phyloP scores from a whole-genome alignment of 805 yeast species.

The Candida xiaguanensis region DNA sequence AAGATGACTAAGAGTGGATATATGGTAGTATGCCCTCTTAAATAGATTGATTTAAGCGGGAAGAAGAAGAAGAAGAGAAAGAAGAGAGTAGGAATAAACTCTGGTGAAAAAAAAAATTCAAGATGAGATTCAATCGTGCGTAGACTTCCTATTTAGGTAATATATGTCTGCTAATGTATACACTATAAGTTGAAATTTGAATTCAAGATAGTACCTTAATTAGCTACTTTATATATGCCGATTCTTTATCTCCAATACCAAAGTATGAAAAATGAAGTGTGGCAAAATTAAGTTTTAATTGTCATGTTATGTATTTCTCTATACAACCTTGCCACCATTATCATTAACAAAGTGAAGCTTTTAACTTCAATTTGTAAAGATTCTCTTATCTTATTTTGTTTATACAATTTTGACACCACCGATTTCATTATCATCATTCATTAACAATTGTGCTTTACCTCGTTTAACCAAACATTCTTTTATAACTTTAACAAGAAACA shows the following conservation, averaged over 20 bases:
- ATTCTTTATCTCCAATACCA: constrained; percentile 1
- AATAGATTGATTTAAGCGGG: constrained; percentile 42
- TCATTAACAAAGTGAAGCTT: too few species aligned
- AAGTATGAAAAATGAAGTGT: neutral
- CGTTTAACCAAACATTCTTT: constrained; percentile 54
- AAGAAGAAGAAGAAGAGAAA: constrained; percentile 35
- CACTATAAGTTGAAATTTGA: constrained; percentile 12
- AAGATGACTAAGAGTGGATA: too few species aligned
- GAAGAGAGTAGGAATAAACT: constrained; percentile 7
- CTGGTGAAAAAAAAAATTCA: constrained; percentile 3
- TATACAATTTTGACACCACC: constrained; percentile 76
- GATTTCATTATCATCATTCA: constrained; percentile 51
- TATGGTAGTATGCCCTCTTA: constrained; percentile 34
- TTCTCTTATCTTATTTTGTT: too few species aligned
- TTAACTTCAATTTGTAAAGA: too few species aligned
- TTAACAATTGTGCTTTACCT: constrained; percentile 70
- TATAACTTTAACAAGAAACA: constrained; percentile 51
- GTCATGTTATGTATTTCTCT: too few species aligned
- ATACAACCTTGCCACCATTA: too few species aligned
- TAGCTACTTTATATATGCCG: constrained; percentile 4
- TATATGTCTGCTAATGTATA: constrained; percentile 21
- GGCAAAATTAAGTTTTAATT: too few species aligned
- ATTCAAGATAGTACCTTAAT: constrained; percentile 9
- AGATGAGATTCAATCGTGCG: constrained; percentile 8
- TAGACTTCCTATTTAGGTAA: constrained; percentile 19